A percentile compares a stretch with the other conserved stretches of the same genome.
These are phyloP conservation scores for Gossypium stocksii DNA, from an alignment of 345 rosid genomes.

Conservation along the genomic window DNA sequence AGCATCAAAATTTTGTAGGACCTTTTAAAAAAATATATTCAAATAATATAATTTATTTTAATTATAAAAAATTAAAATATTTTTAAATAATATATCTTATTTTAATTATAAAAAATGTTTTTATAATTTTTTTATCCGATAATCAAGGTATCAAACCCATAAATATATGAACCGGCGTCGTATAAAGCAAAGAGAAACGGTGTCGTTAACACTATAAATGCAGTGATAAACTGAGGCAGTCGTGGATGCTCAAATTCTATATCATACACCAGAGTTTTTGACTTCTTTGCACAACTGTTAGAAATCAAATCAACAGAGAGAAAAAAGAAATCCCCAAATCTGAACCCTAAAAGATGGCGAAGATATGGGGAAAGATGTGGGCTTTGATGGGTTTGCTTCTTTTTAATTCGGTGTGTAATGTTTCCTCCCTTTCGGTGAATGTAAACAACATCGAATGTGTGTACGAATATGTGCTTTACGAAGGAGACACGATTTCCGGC, in stretches of 20 bases:
- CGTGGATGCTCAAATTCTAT: neutral
- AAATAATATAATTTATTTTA: too few species aligned
- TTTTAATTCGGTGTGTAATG: slow-evolving; percentile 32
- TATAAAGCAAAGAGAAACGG: neutral
- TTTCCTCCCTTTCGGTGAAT: slow-evolving; percentile 77
- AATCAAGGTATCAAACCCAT: too few species aligned
- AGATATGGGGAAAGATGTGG: slow-evolving; percentile 30
- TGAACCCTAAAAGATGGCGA: slow-evolving; percentile 33
- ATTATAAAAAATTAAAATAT: too few species aligned
- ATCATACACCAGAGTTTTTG: neutral
- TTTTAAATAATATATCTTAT: too few species aligned
- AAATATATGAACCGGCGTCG: neutral
- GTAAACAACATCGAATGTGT: slow-evolving; percentile 88
- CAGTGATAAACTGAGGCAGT: neutral
- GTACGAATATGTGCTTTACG: slow-evolving; percentile 86
- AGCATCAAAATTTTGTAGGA: too few species aligned
- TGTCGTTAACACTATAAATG: neutral
- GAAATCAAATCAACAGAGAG: neutral
- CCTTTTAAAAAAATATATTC: too few species aligned
- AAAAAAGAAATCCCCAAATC: neutral
- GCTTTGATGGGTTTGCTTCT: slow-evolving; percentile 34
- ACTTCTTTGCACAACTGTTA: neutral
- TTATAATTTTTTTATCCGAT: neutral
- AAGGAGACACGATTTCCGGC: slow-evolving; percentile 84
- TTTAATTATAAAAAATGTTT: too few species aligned